These are phyloP conservation scores for Colletotrichum tropicicola DNA, from an alignment of 2,329 filamentous ascomycete species.

Conservation along the genomic window DNA sequence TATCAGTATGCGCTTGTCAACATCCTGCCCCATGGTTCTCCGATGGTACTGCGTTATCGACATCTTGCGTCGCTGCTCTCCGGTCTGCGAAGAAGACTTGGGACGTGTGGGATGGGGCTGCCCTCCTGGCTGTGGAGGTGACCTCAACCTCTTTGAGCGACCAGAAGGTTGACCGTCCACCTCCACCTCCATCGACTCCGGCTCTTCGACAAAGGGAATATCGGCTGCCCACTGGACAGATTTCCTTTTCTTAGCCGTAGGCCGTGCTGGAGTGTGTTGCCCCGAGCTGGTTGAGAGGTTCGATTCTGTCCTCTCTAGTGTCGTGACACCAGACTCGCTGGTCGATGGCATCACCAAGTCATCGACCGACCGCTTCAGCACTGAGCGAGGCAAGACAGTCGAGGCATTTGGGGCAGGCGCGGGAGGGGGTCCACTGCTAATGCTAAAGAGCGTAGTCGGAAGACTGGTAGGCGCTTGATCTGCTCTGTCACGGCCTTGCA, in stretches of 20 bases:
- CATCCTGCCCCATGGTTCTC: background rate
- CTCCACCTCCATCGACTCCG: slow-evolving; percentile 31
- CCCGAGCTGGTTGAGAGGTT: too few relatives aligned
- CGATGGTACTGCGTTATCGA: slow-evolving; percentile 22
- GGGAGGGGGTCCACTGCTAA: slow-evolving; percentile 34
- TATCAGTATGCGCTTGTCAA: slow-evolving; percentile 18
- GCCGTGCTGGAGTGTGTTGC: background rate
- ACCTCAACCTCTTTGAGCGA: slow-evolving; percentile 13
- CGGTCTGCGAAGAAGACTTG: slow-evolving; percentile 9
- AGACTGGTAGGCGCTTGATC: slow-evolving; percentile 44
- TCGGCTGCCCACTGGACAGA: slow-evolving; percentile 39
- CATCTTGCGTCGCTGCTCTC: background rate
- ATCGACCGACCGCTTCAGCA: slow-evolving; percentile 7
- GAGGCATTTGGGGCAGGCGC: background rate
- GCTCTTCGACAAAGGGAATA: slow-evolving; percentile 38
- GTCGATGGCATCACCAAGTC: background rate
- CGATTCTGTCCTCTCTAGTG: background rate
- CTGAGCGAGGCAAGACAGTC: background rate
- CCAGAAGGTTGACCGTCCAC: slow-evolving; percentile 16
- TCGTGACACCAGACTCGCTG: slow-evolving; percentile 11
- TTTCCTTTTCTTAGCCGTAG: slow-evolving; percentile 35
- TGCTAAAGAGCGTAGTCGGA: slow-evolving; percentile 39
- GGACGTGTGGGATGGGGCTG: background rate
- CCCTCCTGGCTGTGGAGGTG: background rate
- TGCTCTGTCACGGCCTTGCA: slow-evolving; percentile 52